Conservation (phyloP, 2,329 filamentous ascomycete genomes). For the Lecanicillium sp. region DNA sequence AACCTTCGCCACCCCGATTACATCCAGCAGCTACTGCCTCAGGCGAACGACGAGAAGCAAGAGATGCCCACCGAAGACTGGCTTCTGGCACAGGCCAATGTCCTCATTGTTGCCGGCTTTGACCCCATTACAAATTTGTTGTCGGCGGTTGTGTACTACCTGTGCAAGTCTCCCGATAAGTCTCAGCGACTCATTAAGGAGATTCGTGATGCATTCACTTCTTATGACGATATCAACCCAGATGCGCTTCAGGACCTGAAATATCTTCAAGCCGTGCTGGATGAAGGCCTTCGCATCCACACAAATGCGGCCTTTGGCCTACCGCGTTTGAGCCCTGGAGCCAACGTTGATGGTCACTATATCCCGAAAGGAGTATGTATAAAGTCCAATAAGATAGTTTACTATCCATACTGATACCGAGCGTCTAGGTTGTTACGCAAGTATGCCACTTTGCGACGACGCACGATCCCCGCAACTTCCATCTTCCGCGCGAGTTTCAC, state of each 20-base stretch:
- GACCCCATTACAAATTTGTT: constrained; percentile 13
- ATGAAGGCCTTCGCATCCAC: constrained; percentile 18
- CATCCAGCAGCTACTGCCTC: neutral
- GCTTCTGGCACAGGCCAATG: constrained; percentile 4
- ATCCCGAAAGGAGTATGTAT: constrained; percentile 16
- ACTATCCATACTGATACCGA: neutral
- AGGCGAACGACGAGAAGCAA: neutral
- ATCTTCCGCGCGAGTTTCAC: neutral
- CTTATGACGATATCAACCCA: constrained; percentile 18
- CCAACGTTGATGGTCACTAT: constrained; percentile 20
- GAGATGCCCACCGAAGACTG: neutral
- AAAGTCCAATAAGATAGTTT: neutral
- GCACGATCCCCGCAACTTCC: neutral
- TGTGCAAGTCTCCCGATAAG: constrained; percentile 1
- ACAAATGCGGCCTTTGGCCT: constrained; percentile 16
- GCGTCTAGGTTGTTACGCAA: neutral
- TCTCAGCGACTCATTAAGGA: constrained; percentile 11
- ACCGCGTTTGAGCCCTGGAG: constrained; percentile 21
- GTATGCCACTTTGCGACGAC: neutral
- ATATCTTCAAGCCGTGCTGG: constrained; percentile 19
- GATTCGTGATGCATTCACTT: constrained; percentile 18
- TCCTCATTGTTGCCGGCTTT: constrained; percentile 1
- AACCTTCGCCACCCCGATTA: neutral
- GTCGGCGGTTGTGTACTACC: constrained; percentile 5
- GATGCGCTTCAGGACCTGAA: constrained; percentile 14